A percentile compares a stretch with the other conserved stretches of the same genome.
phyloP scores from a whole-genome alignment of 2,329 filamentous ascomycete species.

The Diaporthe sp. region DNA sequence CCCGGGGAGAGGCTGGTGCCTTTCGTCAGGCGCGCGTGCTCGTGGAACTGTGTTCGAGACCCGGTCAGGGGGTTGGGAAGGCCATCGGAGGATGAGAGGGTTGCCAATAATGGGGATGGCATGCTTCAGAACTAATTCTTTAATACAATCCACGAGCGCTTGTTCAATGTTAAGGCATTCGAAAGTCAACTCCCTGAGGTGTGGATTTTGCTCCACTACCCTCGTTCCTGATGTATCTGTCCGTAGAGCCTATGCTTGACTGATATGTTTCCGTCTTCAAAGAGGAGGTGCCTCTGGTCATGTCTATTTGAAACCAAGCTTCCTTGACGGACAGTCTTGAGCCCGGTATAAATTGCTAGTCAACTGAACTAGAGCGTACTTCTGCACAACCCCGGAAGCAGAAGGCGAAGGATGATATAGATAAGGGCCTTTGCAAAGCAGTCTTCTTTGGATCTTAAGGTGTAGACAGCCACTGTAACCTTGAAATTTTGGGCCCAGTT shows the following conservation, averaged over 20 bases:
- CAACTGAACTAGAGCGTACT: neutral
- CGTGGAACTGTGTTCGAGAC: slow-evolving; percentile 63
- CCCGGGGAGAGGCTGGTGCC: slow-evolving; percentile 58
- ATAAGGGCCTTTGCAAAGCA: neutral
- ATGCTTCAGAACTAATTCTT: neutral
- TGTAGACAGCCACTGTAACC: neutral
- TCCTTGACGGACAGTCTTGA: neutral
- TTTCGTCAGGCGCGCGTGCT: slow-evolving; percentile 64
- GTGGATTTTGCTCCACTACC: neutral
- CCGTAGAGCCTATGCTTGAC: neutral
- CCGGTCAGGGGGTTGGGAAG: slow-evolving; percentile 29
- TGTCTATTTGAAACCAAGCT: neutral
- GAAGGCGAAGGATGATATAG: neutral
- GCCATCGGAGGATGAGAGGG: neutral
- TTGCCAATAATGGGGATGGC: neutral
- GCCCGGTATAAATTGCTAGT: neutral
- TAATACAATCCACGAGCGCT: slow-evolving; percentile 24
- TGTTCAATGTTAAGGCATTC: neutral
- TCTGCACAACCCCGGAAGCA: too few species aligned
- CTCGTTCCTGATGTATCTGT: neutral
- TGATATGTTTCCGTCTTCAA: neutral
- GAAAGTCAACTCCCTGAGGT: neutral
- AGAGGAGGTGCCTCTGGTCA: neutral
- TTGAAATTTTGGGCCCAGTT: neutral
- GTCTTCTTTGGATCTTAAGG: neutral